Evolutionary conservation across 2,329 filamentous ascomycete species (phyloP).

Genomic region (Thielaviopsis populi): DNA sequence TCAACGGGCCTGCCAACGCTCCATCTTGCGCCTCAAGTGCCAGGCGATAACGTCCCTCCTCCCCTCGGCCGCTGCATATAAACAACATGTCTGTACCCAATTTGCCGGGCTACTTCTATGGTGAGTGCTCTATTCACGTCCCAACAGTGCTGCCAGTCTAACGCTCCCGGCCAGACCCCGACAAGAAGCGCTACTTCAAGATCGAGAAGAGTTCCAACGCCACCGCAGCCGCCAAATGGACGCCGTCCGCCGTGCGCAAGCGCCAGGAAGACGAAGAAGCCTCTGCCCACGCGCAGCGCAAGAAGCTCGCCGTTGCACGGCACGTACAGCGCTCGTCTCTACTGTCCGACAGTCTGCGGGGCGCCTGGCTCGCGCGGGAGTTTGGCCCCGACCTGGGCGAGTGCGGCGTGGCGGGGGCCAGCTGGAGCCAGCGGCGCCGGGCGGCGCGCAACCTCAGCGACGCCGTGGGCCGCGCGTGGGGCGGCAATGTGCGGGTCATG

Average conservation of each 20-base stretch:
- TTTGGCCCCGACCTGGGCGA: slow-evolving; percentile 6
- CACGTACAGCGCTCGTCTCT: slow-evolving; percentile 6
- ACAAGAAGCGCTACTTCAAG: slow-evolving; percentile 53
- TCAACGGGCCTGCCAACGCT: background rate
- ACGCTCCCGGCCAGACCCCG: slow-evolving; percentile 28
- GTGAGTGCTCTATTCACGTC: background rate
- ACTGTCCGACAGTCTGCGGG: background rate
- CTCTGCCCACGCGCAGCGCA: slow-evolving; percentile 7
- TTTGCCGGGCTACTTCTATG: slow-evolving; percentile 9
- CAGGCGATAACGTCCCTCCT: background rate
- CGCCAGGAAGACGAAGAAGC: slow-evolving; percentile 33
- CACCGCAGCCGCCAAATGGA: slow-evolving; percentile 37
- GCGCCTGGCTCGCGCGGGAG: slow-evolving; percentile 10
- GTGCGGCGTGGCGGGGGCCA: background rate
- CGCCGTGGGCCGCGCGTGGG: slow-evolving; percentile 1
- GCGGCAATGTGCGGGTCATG: slow-evolving; percentile 1
- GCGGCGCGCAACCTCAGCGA: slow-evolving; percentile 2
- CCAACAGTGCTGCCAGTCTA: background rate
- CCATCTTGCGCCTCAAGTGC: background rate
- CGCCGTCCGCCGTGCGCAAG: slow-evolving; percentile 42
- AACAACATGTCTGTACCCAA: background rate
- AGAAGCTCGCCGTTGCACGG: background rate
- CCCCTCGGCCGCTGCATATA: background rate
- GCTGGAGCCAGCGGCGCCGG: background rate
- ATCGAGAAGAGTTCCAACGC: slow-evolving; percentile 44